Percentiles rank a stretch among this genome's conserved stretches.
These are phyloP conservation scores for Lomentospora prolificans DNA, from an alignment of 2,329 filamentous ascomycete genomes.

Conservation along the genomic window DNA sequence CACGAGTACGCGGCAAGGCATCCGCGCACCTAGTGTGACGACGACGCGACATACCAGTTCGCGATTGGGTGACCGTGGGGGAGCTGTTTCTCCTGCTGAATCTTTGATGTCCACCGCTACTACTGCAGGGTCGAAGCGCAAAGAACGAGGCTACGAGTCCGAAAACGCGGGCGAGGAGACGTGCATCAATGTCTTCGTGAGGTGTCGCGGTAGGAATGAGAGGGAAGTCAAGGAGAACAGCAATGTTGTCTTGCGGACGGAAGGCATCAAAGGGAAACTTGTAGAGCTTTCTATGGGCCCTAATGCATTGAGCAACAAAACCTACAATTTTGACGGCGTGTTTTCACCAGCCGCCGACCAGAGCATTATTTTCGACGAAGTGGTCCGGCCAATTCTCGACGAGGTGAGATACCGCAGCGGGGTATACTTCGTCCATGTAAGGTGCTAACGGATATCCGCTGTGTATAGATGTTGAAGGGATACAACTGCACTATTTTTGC, in stretches of 20 bases:
- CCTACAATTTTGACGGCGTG: conserved; percentile 93
- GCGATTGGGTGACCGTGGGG: conserved; percentile 12
- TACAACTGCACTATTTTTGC: conserved; percentile 99
- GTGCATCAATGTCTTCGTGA: conserved; percentile 95
- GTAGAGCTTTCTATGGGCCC: conserved; percentile 88
- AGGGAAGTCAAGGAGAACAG: conserved; percentile 92
- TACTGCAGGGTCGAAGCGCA: conserved; percentile 62
- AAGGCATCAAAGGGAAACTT: conserved; percentile 75
- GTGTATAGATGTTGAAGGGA: conserved; percentile 74
- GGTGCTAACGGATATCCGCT: too few relatives aligned
- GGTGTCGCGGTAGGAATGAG: conserved; percentile 86
- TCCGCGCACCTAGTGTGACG: neutral
- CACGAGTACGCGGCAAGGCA: conserved; percentile 7
- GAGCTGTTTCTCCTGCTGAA: conserved; percentile 59
- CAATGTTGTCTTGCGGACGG: conserved; percentile 78
- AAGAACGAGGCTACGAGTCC: conserved; percentile 73
- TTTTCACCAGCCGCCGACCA: conserved; percentile 94
- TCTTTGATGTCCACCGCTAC: conserved; percentile 51
- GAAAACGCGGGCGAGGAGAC: conserved; percentile 67
- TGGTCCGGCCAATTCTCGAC: conserved; percentile 83
- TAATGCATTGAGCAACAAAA: conserved; percentile 87
- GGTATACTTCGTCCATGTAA: too few relatives aligned
- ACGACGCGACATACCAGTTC: neutral
- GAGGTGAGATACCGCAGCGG: conserved; percentile 68
- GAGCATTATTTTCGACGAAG: conserved; percentile 87